These are phyloP conservation scores for Tolypocladium guangdongense DNA, from an alignment of 2,329 filamentous ascomycete genomes.

Conservation along the genomic window DNA sequence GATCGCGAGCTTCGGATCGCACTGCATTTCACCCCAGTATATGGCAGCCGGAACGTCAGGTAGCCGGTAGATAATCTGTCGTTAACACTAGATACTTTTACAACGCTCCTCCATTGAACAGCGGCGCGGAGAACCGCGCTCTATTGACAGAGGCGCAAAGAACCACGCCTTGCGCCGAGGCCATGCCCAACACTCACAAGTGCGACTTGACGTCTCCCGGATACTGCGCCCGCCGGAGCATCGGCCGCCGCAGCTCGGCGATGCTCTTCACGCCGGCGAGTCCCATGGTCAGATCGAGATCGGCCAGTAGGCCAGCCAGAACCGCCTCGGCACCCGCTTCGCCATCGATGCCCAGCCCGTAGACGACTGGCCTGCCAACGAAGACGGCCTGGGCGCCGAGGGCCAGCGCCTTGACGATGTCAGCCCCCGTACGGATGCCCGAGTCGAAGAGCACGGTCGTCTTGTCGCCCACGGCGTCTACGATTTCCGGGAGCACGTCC, in stretches of 20 bases:
- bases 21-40: too few species aligned
- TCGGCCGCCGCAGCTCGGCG: conserved; percentile 21
- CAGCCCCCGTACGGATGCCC: conserved; percentile 27
- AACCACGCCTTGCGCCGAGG: neutral
- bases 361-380: conserved; percentile 30
- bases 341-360: conserved; percentile 23
- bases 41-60: neutral
- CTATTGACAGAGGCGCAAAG: neutral
- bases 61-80: neutral
- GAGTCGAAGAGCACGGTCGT: conserved; percentile 43
- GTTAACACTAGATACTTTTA: neutral
- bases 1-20: too few species aligned
- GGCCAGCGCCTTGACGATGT: conserved; percentile 28
- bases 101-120: neutral
- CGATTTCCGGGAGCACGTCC: conserved; percentile 33
- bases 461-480: conserved; percentile 45
- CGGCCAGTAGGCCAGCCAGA: conserved; percentile 28
- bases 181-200: conserved; percentile 9
- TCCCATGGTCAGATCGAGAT: conserved; percentile 42
- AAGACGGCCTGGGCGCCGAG: conserved; percentile 29
- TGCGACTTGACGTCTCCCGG: conserved; percentile 21
- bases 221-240: conserved; percentile 22
- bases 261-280: conserved; percentile 38
- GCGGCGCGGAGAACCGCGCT: neutral
- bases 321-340: conserved; percentile 44